These are phyloP conservation scores for Leucocoprinus sp. DNA, from an alignment of 768 basidiomycete genomes.

Conservation along the genomic window DNA sequence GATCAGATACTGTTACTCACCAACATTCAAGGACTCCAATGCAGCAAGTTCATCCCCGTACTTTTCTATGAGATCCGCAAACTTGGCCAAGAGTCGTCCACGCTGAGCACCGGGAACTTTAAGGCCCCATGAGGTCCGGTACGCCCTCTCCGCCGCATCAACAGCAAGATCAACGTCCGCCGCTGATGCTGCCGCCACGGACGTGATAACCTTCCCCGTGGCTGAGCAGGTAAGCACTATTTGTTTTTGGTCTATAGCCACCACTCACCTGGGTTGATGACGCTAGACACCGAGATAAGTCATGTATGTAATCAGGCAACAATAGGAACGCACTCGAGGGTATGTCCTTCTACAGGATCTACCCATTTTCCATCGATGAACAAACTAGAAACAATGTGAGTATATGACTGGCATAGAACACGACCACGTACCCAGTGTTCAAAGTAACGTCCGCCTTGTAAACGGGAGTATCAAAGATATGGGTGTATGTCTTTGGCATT, in stretches of 20 bases:
- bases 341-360: slow-evolving; percentile 15
- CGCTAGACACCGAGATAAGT: slow-evolving; percentile 22
- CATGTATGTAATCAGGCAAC: not conserved
- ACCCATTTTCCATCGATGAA: slow-evolving; percentile 22
- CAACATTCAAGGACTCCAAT: slow-evolving; percentile 65
- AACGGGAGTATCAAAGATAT: slow-evolving; percentile 43
- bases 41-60: slow-evolving; percentile 61
- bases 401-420: slow-evolving; percentile 9
- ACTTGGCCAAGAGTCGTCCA: slow-evolving; percentile 47
- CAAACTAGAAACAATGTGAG: slow-evolving; percentile 1
- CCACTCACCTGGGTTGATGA: slow-evolving; percentile 42
- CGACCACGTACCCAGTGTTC: slow-evolving; percentile 39
- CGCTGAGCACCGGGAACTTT: slow-evolving; percentile 47
- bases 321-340: slow-evolving; percentile 17
- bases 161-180: slow-evolving; percentile 47
- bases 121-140: slow-evolving; percentile 61
- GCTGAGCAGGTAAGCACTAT: slow-evolving; percentile 23
- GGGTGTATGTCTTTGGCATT: slow-evolving; percentile 31
- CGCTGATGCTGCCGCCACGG: slow-evolving; percentile 42
- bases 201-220: slow-evolving; percentile 46
- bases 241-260: too few species aligned
- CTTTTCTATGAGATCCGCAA: slow-evolving; percentile 57
- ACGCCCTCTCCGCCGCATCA: slow-evolving; percentile 41
- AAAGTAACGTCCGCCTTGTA: slow-evolving; percentile 54
- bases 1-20: slow-evolving; percentile 22